These are phyloP conservation scores for Flaveria robusta DNA, from an alignment of 129 eudicot genomes.

Conservation along the genomic window DNA sequence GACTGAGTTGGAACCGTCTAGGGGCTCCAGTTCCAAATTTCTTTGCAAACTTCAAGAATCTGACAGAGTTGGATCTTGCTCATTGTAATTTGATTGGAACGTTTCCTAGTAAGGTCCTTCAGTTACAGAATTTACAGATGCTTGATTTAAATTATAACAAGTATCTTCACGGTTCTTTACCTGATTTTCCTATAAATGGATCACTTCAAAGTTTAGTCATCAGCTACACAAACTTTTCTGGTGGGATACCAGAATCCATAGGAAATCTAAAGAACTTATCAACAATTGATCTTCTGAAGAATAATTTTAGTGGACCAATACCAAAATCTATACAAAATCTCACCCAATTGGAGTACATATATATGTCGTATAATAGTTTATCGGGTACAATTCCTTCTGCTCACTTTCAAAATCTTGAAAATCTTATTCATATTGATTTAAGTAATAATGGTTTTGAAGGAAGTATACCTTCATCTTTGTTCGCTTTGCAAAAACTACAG, in stretches of 20 bases:
- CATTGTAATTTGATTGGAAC: slow-evolving; percentile 42
- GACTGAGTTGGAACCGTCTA: slow-evolving; percentile 44
- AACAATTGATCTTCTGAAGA: slow-evolving; percentile 34
- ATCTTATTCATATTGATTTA: slow-evolving; percentile 41
- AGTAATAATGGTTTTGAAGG: slow-evolving; percentile 46
- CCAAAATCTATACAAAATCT: slow-evolving; percentile 49
- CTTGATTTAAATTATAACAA: slow-evolving; percentile 48
- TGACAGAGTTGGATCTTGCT: slow-evolving; percentile 41
- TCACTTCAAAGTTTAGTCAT: slow-evolving; percentile 44
- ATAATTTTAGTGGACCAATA: slow-evolving; percentile 52
- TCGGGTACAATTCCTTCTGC: slow-evolving; percentile 39
- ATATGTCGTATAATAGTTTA: slow-evolving; percentile 50
- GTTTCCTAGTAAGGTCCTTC: slow-evolving; percentile 49
- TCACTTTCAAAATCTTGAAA: slow-evolving; percentile 45
- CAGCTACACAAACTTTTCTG: slow-evolving; percentile 44
- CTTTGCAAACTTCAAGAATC: slow-evolving; percentile 46
- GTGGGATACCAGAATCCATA: slow-evolving; percentile 46
- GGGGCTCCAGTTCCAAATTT: slow-evolving; percentile 44
- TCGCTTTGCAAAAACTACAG: slow-evolving; percentile 42
- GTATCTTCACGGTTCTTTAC: slow-evolving; percentile 44
- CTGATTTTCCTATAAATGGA: slow-evolving; percentile 29
- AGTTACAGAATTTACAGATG: slow-evolving; percentile 34
- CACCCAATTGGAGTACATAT: slow-evolving; percentile 36
- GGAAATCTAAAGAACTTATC: slow-evolving; percentile 44
- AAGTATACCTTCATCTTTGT: slow-evolving; percentile 60